Evolutionary conservation across 768 basidiomycete species (phyloP), one percentile per base, ranked within the genome.

Genomic region (Daedaleopsis sinensis): DNA sequence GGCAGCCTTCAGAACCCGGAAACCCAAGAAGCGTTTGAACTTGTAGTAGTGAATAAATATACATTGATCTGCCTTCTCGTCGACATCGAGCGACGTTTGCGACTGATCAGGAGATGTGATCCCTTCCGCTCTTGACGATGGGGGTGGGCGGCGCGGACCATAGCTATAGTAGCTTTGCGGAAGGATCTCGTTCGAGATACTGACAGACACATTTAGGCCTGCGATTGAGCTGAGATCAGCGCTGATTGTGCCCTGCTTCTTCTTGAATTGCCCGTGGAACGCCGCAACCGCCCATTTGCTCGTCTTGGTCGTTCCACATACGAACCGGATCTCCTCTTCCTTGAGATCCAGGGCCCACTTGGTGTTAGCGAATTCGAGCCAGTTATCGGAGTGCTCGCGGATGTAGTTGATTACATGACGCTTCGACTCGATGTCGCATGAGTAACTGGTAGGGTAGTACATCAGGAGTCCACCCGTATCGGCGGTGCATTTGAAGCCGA

Each of bases 1-100:
- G 3, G 52, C 64, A 15, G 64, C 64, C 43, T 37, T 43, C 27
- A 65, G 36, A 4, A 13, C 15, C 27, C 24, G 37, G 4, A 36
- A 19, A 8, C 47, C 8, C 44, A 35, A 57, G 35, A 43, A 32
- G 13, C 37, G 35, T 23, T 64, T 64, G 49, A 57, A 32, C 55
- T 64, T 64, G 63, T 53, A 64, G 44, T 64, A 64, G 32, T 64
- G 49, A n/a, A 64, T 49, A 46, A 64, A 64, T 10, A 64, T 60
- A 27, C 58, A 64, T 44, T 60, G 63, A 36, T 64, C 59, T 16
- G 47, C 52, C 19, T 44, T 52, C n/a, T 59, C 58, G 10, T 27
- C 32, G 18, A 47, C 43, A 1, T 24, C 53, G 9, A 15, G 19
- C 23, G 43, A 35, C 6, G 21, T n/a, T 8, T 43, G 44, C 16